Base-by-base conservation (phyloP, 148 eudicot species). In the Chenopodium berlandieri region DNA sequence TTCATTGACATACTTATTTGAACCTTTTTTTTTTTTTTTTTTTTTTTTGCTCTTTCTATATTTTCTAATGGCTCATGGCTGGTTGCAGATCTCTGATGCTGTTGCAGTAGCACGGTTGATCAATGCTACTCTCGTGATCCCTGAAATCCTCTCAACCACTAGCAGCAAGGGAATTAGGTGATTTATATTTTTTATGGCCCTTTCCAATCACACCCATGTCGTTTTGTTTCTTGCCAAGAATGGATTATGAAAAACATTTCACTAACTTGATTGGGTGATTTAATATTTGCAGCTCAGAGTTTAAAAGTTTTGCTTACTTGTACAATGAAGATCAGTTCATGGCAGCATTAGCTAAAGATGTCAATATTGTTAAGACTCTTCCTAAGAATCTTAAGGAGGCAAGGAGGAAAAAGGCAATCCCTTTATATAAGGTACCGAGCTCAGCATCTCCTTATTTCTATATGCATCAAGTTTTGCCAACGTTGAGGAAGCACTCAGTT, bases 161-260 rank as follows among this genome's bases (percentile, higher is more conserved):
- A 93, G 97, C 87, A 95, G 91, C 92, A 95, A 95, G 80, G 98
- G 98, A 27, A 93, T 95, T 66, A 95, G 98, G 98, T 94, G n/a
- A 44, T n/a, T 23, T 74, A 22, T 46, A 8, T 71, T n/a, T 31
- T 72, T 60, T 46, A 23, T 54, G 73, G 23, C 14, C 32, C 44
- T 75, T 34, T 56, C 25, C 0, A 31, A 8, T 75, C 78, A 37
- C 71, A 20, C 71, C 4, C 52, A 2, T 27, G 65, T 23, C 58
- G 27, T 9, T 77, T 47, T 27, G 9, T 22, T 47, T 30, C 20
- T 79, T 74, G 30, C 27, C 14, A 32, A 27, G 50, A 65, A 52
- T 25, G n/a, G 31, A 32, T 34, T n/a, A 27, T 68, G 74, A 46
- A 78, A 52, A 73, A 47, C 48, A 16, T n/a, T 48, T 37, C 23